Percentiles rank a stretch among this genome's conserved stretches.
Evolutionary conservation across 1,139 yeast species (phyloP).

Genomic region (Hanseniaspora uvarum): DNA sequence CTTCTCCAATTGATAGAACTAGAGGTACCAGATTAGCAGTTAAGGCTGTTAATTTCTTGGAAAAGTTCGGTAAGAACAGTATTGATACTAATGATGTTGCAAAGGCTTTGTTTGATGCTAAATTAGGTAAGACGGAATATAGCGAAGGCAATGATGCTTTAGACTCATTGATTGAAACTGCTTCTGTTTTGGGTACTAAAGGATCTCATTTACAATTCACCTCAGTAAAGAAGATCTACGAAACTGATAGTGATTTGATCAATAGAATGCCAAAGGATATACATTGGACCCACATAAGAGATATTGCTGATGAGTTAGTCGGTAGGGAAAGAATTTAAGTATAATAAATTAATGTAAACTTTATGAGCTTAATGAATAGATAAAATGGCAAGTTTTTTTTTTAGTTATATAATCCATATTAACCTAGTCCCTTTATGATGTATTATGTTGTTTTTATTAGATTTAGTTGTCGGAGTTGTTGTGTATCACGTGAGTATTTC

Average conservation of each 20-base stretch:
- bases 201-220: conserved; percentile 68
- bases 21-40: conserved; percentile 61
- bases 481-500: neutral
- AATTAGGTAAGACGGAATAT: conserved; percentile 25
- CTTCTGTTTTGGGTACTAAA: conserved; percentile 77
- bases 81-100: conserved; percentile 27
- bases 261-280: conserved; percentile 82
- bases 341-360: neutral
- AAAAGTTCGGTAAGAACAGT: conserved; percentile 30
- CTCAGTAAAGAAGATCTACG: conserved; percentile 65
- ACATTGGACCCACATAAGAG: conserved; percentile 69
- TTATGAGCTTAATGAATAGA: conserved; percentile 1
- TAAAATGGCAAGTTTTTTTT: too few species aligned
- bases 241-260: conserved; percentile 68
- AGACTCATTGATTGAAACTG: conserved; percentile 42
- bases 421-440: neutral
- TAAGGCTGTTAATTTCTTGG: conserved; percentile 60
- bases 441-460: neutral
- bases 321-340: conserved; percentile 44
- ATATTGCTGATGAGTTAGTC: conserved; percentile 73
- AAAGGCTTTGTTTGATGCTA: conserved; percentile 28
- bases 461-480: neutral
- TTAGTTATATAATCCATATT: neutral
- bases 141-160: conserved; percentile 5
- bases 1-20: conserved; percentile 68